These are phyloP conservation scores for Penicillium bialowiezense DNA, from an alignment of 495 filamentous ascomycete species.

Conservation along the genomic window DNA sequence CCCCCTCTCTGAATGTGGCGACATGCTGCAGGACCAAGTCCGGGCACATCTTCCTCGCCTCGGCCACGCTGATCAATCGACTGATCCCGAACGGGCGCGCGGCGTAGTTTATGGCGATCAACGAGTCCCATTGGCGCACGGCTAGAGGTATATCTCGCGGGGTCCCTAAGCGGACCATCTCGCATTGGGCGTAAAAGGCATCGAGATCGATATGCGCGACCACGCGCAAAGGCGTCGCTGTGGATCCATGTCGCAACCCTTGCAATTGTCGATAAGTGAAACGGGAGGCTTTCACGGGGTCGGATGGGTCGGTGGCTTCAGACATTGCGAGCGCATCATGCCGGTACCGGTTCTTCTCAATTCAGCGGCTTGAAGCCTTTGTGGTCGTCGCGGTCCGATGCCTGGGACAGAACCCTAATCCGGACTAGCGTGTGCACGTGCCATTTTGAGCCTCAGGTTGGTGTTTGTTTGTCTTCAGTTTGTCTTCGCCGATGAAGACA, in stretches of 20 bases:
- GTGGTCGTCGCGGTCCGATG: neutral
- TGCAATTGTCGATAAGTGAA: slow-evolving; percentile 84
- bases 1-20: slow-evolving; percentile 90
- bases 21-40: slow-evolving; percentile 85
- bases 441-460: neutral
- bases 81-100: slow-evolving; percentile 76
- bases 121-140: slow-evolving; percentile 75
- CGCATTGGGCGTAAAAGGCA: slow-evolving; percentile 97
- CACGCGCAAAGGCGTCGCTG: slow-evolving; percentile 75
- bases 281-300: slow-evolving; percentile 54
- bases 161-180: slow-evolving; percentile 79
- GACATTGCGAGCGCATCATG: slow-evolving; percentile 26
- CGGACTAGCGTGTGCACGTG: slow-evolving; percentile 21
- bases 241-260: slow-evolving; percentile 67
- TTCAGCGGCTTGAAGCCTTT: neutral
- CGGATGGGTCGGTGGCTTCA: slow-evolving; percentile 29
- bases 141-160: slow-evolving; percentile 77
- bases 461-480: neutral
- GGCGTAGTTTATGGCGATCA: slow-evolving; percentile 96
- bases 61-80: slow-evolving; percentile 67
- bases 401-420: slow-evolving; percentile 10
- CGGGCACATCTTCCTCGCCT: slow-evolving; percentile 88
- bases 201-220: slow-evolving; percentile 94
- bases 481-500: too few species aligned
- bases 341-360: neutral